phyloP scores from a whole-genome alignment of 441 rosid species.

The Manihot esculenta region DNA sequence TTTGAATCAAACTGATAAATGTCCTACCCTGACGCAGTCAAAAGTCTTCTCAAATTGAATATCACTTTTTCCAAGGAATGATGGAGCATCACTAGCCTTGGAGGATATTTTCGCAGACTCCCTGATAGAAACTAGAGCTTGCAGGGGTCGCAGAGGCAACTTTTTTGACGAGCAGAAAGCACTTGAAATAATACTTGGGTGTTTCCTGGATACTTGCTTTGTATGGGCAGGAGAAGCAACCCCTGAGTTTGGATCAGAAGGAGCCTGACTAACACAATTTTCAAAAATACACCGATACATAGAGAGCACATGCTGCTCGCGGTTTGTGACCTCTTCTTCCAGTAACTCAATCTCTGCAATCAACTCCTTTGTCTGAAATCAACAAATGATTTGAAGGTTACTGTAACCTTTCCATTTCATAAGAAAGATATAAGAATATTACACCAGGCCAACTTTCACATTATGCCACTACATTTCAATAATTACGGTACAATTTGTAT shows the following conservation, averaged over 20 bases:
- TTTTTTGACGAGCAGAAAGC: slow-evolving; percentile 79
- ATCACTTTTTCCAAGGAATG: slow-evolving; percentile 30
- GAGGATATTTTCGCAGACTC: slow-evolving; percentile 44
- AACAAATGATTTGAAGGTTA: slow-evolving; percentile 16
- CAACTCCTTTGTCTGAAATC: slow-evolving; percentile 67
- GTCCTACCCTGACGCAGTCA: slow-evolving; percentile 42
- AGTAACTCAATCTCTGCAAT: slow-evolving; percentile 74
- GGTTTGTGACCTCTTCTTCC: slow-evolving; percentile 79
- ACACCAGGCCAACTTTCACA: background rate
- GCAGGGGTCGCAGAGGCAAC: slow-evolving; percentile 58
- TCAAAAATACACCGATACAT: slow-evolving; percentile 73
- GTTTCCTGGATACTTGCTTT: slow-evolving; percentile 61
- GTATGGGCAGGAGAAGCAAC: slow-evolving; percentile 69
- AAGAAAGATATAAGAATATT: background rate
- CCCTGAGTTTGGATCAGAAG: slow-evolving; percentile 61
- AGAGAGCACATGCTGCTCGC: slow-evolving; percentile 77
- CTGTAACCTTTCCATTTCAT: background rate
- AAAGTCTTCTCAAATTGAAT: slow-evolving; percentile 40
- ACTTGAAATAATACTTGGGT: slow-evolving; percentile 75
- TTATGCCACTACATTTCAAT: background rate
- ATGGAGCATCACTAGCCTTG: slow-evolving; percentile 38
- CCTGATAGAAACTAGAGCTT: slow-evolving; percentile 44
- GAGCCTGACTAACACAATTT: slow-evolving; percentile 46
- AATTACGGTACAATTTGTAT: background rate
- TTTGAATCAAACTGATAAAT: slow-evolving; percentile 1